phyloP scores from a whole-genome alignment of 441 rosid species.

The Aquilaria agallochum region DNA sequence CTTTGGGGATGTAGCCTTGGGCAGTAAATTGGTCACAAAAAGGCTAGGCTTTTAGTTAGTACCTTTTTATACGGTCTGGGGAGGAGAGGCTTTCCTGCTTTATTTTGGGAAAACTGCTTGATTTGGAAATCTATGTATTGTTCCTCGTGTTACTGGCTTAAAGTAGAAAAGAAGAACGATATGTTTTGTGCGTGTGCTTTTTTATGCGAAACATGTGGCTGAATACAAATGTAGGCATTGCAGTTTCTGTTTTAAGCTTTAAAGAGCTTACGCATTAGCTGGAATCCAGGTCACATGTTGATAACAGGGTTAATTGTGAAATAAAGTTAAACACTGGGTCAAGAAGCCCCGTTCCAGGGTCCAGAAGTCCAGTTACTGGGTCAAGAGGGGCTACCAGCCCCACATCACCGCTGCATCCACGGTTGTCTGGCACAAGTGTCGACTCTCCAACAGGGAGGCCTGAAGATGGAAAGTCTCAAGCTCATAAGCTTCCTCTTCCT shows the following conservation, averaged over 20 bases:
- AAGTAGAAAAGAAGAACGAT: too few relatives aligned
- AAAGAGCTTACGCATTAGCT: constrained; percentile 12
- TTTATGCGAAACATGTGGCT: neutral
- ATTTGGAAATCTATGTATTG: too few relatives aligned
- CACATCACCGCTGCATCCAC: constrained; percentile 70
- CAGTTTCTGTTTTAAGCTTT: constrained; percentile 6
- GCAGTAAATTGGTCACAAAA: too few relatives aligned
- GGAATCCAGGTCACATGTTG: constrained; percentile 24
- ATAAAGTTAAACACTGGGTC: constrained; percentile 33
- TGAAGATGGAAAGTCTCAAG: constrained; percentile 61
- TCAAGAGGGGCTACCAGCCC: constrained; percentile 67
- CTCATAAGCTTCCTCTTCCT: constrained; percentile 86
- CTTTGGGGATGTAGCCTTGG: too few relatives aligned
- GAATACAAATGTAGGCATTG: constrained; percentile 6
- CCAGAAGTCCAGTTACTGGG: constrained; percentile 58
- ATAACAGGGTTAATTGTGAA: constrained; percentile 48
- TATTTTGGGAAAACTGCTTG: too few relatives aligned
- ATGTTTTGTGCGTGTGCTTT: neutral
- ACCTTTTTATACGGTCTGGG: too few relatives aligned
- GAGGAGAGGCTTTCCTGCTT: too few relatives aligned
- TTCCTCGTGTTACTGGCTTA: too few relatives aligned
- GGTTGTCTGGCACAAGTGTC: constrained; percentile 39
- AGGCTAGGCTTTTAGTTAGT: too few relatives aligned
- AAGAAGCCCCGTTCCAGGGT: constrained; percentile 43
- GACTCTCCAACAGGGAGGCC: constrained; percentile 64